Base-by-base conservation (phyloP, 2,329 filamentous ascomycete genomes). In the Botrytis elliptica region DNA sequence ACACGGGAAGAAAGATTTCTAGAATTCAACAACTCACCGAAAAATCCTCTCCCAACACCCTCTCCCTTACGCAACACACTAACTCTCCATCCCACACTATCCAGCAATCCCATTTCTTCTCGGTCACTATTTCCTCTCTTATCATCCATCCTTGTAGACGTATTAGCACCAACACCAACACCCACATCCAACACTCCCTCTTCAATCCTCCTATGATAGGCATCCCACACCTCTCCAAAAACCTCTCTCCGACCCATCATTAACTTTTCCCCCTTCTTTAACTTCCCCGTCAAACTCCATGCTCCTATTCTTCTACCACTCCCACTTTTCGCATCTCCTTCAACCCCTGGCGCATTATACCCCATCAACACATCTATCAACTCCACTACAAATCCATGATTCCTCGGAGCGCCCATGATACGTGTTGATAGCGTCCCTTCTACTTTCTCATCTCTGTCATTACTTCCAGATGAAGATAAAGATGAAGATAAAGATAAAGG, bases 281-380 rank as follows among this genome's bases (percentile, higher is more conserved):
- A 10, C 5, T 59, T 36, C 29, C 18, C 29, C 18, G 1, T 12
- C 29, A 59, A 59, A 36, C 3, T 22, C 4, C 10, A 12, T 1
- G 0, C 4, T 22, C 1, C 16, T 1, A 0, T 18, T 7, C 4
- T 3, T 36, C 1, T 36, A 10, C 2, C 16, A 0, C 20, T 33
- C 18, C 4, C 29, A 3, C 29, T 0, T 9, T 10, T 14, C 1
- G 8, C 14, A 0, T 2, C 29, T 2, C 29, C 29, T 1, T 29
- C 4, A 5, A 33, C 25, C 8, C 60, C 38, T 0, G 60, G 38
- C 9, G 60, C 60, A 42, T 29, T 16, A 42, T 20, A 29, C 3
- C 38, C 60, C 36, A 18, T 63, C 22, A 63, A 16, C 1, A 63
- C 25, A 63, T 63, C 60, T 14, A 42, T 10, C 36, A 63, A 14